Base-by-base conservation (phyloP, 2,329 filamentous ascomycete genomes). In the Aspergillus jensenii region DNA sequence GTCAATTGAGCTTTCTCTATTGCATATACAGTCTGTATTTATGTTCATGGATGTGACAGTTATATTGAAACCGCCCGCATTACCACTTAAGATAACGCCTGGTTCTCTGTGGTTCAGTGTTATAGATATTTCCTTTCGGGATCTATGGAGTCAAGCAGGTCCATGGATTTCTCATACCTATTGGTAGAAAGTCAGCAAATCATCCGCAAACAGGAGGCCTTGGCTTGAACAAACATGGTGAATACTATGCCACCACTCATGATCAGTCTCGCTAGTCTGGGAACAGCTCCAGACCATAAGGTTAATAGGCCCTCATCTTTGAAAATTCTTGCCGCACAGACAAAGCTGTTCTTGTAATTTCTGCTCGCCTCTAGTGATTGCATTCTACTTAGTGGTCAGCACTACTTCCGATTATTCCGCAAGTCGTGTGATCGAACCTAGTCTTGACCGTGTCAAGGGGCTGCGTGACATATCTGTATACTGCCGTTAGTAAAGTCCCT, bases 231-330 rank as follows among this genome's bases (percentile, higher is more conserved):
- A 69, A 76, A 88, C 85, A 98, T 96, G 21, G 95, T 96, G 71
- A 99, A 99, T 41, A 99, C 95, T 70, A 99, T 96, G 17, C 95
- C 95, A 56, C 95, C 95, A 70, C 92, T 97, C 75, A 98, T 76
- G 43, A 97, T 90, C 66, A 99, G 74, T 57, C 95, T 82, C 23
- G 87, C 93, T 68, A 99, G 76, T 54, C 95, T 82, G 1, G 95
- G 95, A 65, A 98, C 71, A 21, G 95, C 93, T 25, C 95, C 95
- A 65, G 90, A 93, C 95, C 95, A 99, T 64, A 98, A 90, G 1
- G 93, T 96, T 41, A 93, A 73, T 12, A 98, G 56, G 2, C 95
- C 93, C 77, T 99, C 95, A 53, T 97, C 87, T 76, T 87, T 90
- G 74, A 95, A 89, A 64, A 99, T 96, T 69, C 88, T 82, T 11